Conservation (phyloP, 306 rosid genomes). For the Medicago arabica region DNA sequence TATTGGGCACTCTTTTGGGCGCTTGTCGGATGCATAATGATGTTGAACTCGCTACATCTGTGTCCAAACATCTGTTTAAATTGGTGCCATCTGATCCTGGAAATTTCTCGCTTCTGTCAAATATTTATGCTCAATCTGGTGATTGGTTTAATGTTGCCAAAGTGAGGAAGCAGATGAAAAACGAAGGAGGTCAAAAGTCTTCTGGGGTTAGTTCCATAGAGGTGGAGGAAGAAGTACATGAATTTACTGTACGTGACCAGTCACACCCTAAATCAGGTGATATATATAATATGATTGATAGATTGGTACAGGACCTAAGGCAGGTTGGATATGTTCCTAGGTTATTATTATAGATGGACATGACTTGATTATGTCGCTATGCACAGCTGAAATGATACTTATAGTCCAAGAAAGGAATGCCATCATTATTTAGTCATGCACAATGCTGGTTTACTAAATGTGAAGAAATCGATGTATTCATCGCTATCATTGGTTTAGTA, state of each 20-base stretch:
- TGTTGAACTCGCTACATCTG: conserved; percentile 67
- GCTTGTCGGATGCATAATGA: conserved; percentile 84
- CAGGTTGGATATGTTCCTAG: conserved; percentile 55
- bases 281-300: conserved; percentile 73
- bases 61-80: conserved; percentile 56
- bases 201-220: conserved; percentile 88
- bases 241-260: conserved; percentile 73
- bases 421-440: conserved; percentile 17
- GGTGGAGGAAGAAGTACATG: conserved; percentile 70
- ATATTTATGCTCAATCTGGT: conserved; percentile 84
- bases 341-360: conserved; percentile 19
- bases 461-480: conserved; percentile 16
- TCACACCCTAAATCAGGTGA: conserved; percentile 77
- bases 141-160: conserved; percentile 75
- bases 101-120: conserved; percentile 72
- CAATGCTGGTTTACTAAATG: conserved; percentile 28
- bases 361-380: conserved; percentile 20
- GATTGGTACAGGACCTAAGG: conserved; percentile 64
- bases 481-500: conserved; percentile 14
- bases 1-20: conserved; percentile 80
- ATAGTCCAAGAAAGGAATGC: conserved; percentile 6
- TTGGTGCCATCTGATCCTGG: conserved; percentile 70
- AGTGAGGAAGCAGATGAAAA: conserved; percentile 67
- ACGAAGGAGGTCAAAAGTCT: conserved; percentile 65
- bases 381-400: conserved; percentile 26